phyloP scores from a whole-genome alignment of 805 yeast genomes.

The Sungouiozyma ichnusensis region DNA sequence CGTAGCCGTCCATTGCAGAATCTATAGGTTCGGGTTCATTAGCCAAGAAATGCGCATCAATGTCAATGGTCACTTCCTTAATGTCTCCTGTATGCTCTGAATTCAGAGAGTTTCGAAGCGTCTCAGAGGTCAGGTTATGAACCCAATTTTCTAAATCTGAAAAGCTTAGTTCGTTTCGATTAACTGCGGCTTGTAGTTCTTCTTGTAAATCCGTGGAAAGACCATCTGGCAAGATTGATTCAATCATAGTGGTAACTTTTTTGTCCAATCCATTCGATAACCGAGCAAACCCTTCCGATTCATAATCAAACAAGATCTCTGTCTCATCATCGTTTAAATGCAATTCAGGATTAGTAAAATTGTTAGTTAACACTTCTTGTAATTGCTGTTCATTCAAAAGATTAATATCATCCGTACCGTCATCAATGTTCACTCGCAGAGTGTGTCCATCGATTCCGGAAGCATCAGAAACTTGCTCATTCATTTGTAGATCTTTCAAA shows the following conservation, averaged over 20 bases:
- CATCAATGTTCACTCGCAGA: neutral
- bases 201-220: constrained; percentile 19
- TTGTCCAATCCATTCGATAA: constrained; percentile 20
- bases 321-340: constrained; percentile 21
- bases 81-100: neutral
- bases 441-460: neutral
- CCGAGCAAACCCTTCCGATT: constrained; percentile 17
- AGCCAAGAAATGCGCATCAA: neutral
- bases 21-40: constrained; percentile 2
- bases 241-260: constrained; percentile 22
- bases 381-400: neutral
- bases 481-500: neutral
- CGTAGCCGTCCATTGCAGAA: neutral
- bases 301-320: constrained; percentile 26
- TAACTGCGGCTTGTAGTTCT: constrained; percentile 19
- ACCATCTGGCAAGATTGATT: constrained; percentile 23
- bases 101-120: neutral
- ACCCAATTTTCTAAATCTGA: constrained; percentile 10
- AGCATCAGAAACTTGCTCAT: neutral
- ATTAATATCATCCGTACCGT: constrained; percentile 1
- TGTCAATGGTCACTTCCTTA: neutral
- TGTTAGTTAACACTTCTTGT: constrained; percentile 9
- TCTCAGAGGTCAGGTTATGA: neutral
- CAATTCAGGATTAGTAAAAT: constrained; percentile 17
- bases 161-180: constrained; percentile 17